Evolutionary conservation across 441 rosid species (phyloP), one percentile per base, ranked within the genome.

Genomic region (Jatropha podagrica): DNA sequence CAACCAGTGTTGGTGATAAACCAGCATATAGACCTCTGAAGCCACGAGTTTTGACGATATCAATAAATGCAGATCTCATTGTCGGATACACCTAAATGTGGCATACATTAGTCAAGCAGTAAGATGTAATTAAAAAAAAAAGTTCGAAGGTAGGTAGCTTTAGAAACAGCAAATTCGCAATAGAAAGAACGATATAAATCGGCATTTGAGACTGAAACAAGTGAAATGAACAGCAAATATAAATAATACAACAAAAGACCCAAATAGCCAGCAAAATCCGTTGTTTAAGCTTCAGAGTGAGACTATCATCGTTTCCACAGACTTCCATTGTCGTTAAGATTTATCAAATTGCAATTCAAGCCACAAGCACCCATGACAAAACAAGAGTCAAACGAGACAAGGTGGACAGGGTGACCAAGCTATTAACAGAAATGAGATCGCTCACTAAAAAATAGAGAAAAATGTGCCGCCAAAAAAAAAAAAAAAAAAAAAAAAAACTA

Each of bases 1-100:
- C 98, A 60, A 96, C 91, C 73, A 96, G 88, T 4, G 99, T 96
- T 52, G 99, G 99, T 61, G 98, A 85, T 79, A 96, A 82, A 74
- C 99, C 99, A 75, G 91, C 87, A 84, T 96, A 96, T 80, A 96
- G 74, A 78, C 99, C 99, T 85, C 64, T 86, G 60, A 92, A 77
- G 76, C 99, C 99, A 54, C 98, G 96, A 67, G 88, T 81, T 75
- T 78, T 72, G 64, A 88, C 51, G 71, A 95, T 95, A 81, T 95
- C 97, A 52, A 86, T 75, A 80, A 91, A 80, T 62, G 98, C 97
- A 83, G 95, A 94, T 81, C 94, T 89, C 99, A 96, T 94, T n/a
- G 89, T 91, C 27, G 98, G 97, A 82, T 92, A 96, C 40, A 96
- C 91, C 99, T 95, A 81, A 46, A 84, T 18, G 63, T 14, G 64